Evolutionary conservation across 2,329 filamentous ascomycete species (phyloP), one percentile per base, ranked within the genome.

Genomic region (Fusarium sp.): DNA sequence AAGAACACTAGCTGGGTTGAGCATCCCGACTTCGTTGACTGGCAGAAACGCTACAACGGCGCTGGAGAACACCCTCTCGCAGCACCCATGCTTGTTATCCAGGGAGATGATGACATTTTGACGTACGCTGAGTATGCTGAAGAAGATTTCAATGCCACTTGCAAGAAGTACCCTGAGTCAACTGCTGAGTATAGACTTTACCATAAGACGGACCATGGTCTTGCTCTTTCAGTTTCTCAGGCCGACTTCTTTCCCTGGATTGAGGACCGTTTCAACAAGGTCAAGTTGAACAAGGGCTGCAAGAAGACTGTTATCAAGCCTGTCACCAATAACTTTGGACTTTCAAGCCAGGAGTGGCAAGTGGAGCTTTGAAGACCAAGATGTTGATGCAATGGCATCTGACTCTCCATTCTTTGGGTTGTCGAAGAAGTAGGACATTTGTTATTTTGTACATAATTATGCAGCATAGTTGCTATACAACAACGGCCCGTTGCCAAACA

Each of bases 11-110:
- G 47, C 35, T 70, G 66, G 66, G 12, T 66, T 3, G 41, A 65
- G 17, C 49, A 57, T 14, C 68, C 68, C 3, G 66, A 44, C 6
- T 65, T 70, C 4, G 39, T 61, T 3, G 66, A 66, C 28, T 70
- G 66, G 66, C 66, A 66, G 36, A 70, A 70, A 35, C 60, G 68
- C 3, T 70, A 57, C n/a, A 70, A 70, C 18, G 68, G 68, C 1
- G 55, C 41, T 6, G 68, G 68, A 1, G 24, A 55, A 20, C 61
- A 70, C 8, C 52, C 52, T 6, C 42, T 70, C 6, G 68, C 68
- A 6, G 66, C 68, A 13, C 68, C 68, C 0, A 70, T 70, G 68
- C 68, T 70, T 6, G 54, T 70, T 3, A 13, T 70, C 2, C 68
- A 70, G 18, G 68, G 68, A 1, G 68, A 55, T 3, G 54, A 18